Base-by-base conservation (phyloP, 768 basidiomycete genomes). In the Tremella fuciformis region DNA sequence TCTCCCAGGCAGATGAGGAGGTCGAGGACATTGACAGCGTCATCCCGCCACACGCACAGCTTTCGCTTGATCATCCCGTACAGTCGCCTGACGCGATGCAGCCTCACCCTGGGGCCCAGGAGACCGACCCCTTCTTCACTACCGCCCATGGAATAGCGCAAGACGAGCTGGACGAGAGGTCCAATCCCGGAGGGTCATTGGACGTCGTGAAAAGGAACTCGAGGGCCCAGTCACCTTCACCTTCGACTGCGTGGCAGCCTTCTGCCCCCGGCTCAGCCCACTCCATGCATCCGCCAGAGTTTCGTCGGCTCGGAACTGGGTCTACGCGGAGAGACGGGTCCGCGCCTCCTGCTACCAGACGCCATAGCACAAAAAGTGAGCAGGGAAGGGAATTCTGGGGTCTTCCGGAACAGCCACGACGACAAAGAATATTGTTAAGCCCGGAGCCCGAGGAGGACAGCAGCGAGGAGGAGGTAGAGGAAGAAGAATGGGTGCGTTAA, bases 1-100 rank as follows among this genome's bases (percentile, higher is more conserved):
- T 96, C 8, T 82, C 88, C 0, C 83, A 83, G 57, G 87, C 88
- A 2, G 88, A 89, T 57, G 80, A 82, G 8, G 82, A 82, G 25
- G 63, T 39, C 8, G 52, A 65, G 2, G 58, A 62, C 13, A 55
- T 74, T 8, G 51, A 59, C 24, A 55, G 57, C 1, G 29, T 53
- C 16, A 63, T 40, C 21, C 41, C 25, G 15, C 22, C 44, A 50
- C 25, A 48, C 19, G 24, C 54, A 24, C 29, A 44, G 41, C 58
- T 63, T 13, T 13, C 18, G 26, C n/a, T 49, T 21, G 42, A 37
- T 42, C 48, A 47, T 2, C 58, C 9, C 52, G 65, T 71, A 0
- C 50, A 52, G 24, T 74, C 72, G 8, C 72, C 72, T 19, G 72
- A 74, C 38, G 41, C 65, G 3, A 51, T 74, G 25, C 58, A 55